Evolutionary conservation across 768 basidiomycete species (phyloP), one percentile per base, ranked within the genome.

Genomic region (Rubroboletus satanas): DNA sequence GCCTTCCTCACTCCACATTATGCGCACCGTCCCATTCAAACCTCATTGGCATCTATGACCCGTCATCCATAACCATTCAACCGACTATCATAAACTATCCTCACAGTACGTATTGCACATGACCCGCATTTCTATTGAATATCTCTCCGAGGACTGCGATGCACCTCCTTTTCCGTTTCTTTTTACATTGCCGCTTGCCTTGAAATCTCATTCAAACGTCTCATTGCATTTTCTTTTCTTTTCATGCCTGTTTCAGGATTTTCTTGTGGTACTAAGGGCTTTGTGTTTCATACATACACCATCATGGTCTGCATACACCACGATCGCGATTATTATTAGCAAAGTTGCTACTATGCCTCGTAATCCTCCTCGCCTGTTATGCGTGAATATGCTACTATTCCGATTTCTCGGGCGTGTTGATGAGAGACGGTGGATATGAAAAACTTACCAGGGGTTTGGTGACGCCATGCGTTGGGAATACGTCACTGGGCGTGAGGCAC

Each of bases 81-180:
- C 26, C 38, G 39, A 60, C 39, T 57, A 67, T 57, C 50, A 60
- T 66, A 68, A 57, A 63, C 59, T 55, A 63, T 51, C 52, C 45
- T 49, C 61, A 64, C 65, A 49, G 61, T 65, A 70, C 63, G 55
- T 60, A 68, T 47, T 63, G 67, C 59, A 68, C 64, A 70, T 66
- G 68, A 58, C 48, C 36, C 31, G 53, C 54, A 69, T 63, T 67
- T 68, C 68, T 68, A 68, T 62, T 51, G 38, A 56, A 63, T 58
- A 56, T 57, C 29, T 48, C n/a, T 39, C 46, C 51, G 59, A 55
- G 58, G 58, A 46, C 15, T 12, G 41, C 49, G 17, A 54, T 45
- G 51, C 50, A 23, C 28, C 29, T 21, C 17, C 29, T 18, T 33
- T n/a, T 45, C 26, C 46, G 2, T 26, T 26, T 26, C 26, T 29